A percentile compares a stretch with the other conserved stretches of the same genome.
These are phyloP conservation scores for Penicillium diatomitis DNA, from an alignment of 495 filamentous ascomycete genomes.

Conservation along the genomic window DNA sequence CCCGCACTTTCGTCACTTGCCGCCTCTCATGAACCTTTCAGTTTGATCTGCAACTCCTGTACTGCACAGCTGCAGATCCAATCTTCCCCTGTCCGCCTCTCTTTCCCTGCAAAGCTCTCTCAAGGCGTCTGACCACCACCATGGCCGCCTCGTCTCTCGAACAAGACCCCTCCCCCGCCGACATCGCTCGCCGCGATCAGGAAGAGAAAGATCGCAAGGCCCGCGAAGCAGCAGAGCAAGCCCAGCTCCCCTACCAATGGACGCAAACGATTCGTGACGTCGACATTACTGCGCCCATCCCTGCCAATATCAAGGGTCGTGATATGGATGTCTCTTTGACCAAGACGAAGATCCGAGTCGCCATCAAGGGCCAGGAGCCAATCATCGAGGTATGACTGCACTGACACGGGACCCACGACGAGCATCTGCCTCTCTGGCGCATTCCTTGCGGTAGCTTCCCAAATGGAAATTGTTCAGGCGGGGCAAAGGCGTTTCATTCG, in stretches of 20 bases:
- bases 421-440: too few relatives aligned
- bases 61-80: neutral
- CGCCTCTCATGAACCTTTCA: too few relatives aligned
- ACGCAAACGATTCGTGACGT: conserved; percentile 89
- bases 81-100: neutral
- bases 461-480: too few relatives aligned
- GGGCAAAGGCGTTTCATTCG: too few relatives aligned
- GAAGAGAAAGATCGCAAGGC: conserved; percentile 61
- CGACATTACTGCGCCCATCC: conserved; percentile 68
- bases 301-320: conserved; percentile 70
- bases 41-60: too few relatives aligned
- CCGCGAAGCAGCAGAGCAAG: conserved; percentile 81
- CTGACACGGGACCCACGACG: too few relatives aligned
- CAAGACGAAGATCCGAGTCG: conserved; percentile 68
- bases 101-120: neutral
- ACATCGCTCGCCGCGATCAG: conserved; percentile 39
- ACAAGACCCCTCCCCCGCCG: conserved; percentile 41
- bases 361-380: conserved; percentile 78
- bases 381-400: conserved; percentile 63
- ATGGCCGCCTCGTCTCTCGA: conserved; percentile 23
- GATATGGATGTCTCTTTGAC: conserved; percentile 80
- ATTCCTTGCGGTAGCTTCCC: too few relatives aligned
- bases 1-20: conserved; percentile 1
- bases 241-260: conserved; percentile 93
- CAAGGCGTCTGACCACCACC: neutral